These are phyloP conservation scores for Hymenochaete sp. DNA, from an alignment of 1,284 basidiomycete species.

Conservation along the genomic window DNA sequence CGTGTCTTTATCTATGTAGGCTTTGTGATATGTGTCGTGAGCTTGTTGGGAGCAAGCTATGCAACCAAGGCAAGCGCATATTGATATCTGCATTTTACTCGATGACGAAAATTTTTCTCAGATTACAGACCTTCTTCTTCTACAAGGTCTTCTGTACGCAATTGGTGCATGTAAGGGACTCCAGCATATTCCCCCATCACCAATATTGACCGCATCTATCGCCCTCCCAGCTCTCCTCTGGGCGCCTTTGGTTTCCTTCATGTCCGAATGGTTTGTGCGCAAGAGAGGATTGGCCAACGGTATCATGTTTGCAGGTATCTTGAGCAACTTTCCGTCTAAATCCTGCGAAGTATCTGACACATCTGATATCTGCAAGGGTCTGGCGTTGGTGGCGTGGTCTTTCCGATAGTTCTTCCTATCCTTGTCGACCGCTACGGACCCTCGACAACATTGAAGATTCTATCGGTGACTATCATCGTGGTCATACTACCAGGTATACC, in stretches of 20 bases:
- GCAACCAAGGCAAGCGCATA: constrained; percentile 23
- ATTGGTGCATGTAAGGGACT: constrained; percentile 29
- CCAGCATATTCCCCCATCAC: not conserved
- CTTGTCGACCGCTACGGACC: constrained; percentile 26
- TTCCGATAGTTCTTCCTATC: constrained; percentile 28
- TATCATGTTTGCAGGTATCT: constrained; percentile 32
- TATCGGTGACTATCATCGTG: constrained; percentile 23
- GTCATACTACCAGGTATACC: constrained; percentile 26
- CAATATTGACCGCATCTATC: not conserved
- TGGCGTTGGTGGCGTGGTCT: constrained; percentile 30
- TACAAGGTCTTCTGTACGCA: constrained; percentile 34
- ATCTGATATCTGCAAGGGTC: constrained; percentile 22
- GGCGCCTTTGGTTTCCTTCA: constrained; percentile 29
- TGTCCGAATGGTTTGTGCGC: constrained; percentile 37
- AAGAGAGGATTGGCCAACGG: constrained; percentile 35
- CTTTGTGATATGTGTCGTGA: constrained; percentile 23
- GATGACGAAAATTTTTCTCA: constrained; percentile 13
- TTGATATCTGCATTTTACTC: not conserved
- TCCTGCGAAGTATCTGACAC: not conserved
- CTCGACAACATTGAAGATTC: constrained; percentile 25
- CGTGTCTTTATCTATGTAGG: constrained; percentile 28
- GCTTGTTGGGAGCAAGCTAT: constrained; percentile 31
- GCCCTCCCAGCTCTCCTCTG: constrained; percentile 30
- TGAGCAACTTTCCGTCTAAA: not conserved
- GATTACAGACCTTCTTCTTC: constrained; percentile 28